phyloP scores from a whole-genome alignment of 495 filamentous ascomycete species.

The Melanomma pulvis-pyrius region DNA sequence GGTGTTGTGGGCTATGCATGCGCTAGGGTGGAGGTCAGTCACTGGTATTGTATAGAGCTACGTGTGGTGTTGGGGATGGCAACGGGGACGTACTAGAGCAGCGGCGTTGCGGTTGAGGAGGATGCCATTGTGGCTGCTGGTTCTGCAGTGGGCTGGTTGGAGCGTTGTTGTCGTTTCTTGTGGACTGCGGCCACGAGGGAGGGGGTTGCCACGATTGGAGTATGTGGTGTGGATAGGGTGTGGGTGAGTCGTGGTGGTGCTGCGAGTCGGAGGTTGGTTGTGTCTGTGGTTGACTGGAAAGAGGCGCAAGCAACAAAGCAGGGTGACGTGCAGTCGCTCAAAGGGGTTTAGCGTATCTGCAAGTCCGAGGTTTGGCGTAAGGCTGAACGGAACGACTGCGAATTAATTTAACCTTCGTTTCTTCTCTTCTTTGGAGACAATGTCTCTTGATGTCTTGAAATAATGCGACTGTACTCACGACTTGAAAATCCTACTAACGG shows the following conservation, averaged over 20 bases:
- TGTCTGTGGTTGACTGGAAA: background rate
- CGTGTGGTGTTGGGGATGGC: background rate
- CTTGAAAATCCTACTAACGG: background rate
- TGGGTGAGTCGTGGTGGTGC: background rate
- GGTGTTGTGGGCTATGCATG: conserved; percentile 86
- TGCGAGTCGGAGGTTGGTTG: background rate
- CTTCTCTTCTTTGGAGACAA: background rate
- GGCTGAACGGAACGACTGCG: background rate
- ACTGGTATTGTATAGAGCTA: background rate
- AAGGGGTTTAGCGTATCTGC: background rate
- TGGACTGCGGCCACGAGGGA: background rate
- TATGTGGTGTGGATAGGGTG: background rate
- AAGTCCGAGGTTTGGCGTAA: background rate
- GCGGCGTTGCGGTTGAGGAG: conserved; percentile 73
- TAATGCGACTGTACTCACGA: background rate
- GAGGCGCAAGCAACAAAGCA: background rate
- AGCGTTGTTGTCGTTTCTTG: background rate
- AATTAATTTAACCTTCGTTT: background rate
- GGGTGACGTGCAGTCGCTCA: background rate
- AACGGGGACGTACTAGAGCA: conserved; percentile 70
- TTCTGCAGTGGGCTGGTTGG: background rate
- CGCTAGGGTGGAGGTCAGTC: conserved; percentile 53
- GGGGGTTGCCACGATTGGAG: background rate
- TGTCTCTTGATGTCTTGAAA: background rate
- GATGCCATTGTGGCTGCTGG: conserved; percentile 63